Evolutionary conservation across 208 protist species (phyloP).

Genomic region (Acanthamoeba sp.): DNA sequence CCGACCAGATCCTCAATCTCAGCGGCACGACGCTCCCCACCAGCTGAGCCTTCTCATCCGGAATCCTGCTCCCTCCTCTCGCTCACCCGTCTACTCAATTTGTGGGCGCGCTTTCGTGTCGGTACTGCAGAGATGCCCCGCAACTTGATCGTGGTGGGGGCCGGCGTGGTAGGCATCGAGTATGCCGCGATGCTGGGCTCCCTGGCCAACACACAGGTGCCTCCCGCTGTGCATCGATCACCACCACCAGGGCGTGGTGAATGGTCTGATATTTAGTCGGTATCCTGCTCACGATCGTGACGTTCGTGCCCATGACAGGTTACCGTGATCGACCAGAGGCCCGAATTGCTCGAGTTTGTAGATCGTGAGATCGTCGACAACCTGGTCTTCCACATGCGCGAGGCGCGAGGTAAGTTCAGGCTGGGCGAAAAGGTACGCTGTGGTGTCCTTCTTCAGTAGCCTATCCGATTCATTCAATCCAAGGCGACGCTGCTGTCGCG

Average conservation of each 20-base stretch:
- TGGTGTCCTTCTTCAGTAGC: too few relatives aligned
- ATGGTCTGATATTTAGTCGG: background rate
- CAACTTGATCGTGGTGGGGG: slow-evolving; percentile 77
- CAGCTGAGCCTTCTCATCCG: too few relatives aligned
- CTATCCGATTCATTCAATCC: too few relatives aligned
- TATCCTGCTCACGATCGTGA: background rate
- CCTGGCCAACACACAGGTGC: slow-evolving; percentile 5
- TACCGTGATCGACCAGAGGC: slow-evolving; percentile 73
- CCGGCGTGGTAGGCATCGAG: slow-evolving; percentile 77
- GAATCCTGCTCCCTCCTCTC: background rate
- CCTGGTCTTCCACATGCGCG: slow-evolving; percentile 74
- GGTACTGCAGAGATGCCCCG: slow-evolving; percentile 66
- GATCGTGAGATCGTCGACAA: slow-evolving; percentile 77
- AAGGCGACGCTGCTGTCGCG: too few relatives aligned
- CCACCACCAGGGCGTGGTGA: background rate
- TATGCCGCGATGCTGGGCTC: slow-evolving; percentile 73
- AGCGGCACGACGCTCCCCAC: background rate
- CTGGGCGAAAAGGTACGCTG: slow-evolving; percentile 77
- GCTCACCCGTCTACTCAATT: background rate
- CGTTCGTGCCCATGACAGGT: background rate
- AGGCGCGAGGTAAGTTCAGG: slow-evolving; percentile 70
- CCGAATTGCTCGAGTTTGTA: slow-evolving; percentile 72
- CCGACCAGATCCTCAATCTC: slow-evolving; percentile 75
- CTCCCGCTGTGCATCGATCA: too few relatives aligned
- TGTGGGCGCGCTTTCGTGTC: background rate